These are phyloP conservation scores for Nakazawaea molendinolei DNA, from an alignment of 805 yeast species.

Conservation along the genomic window DNA sequence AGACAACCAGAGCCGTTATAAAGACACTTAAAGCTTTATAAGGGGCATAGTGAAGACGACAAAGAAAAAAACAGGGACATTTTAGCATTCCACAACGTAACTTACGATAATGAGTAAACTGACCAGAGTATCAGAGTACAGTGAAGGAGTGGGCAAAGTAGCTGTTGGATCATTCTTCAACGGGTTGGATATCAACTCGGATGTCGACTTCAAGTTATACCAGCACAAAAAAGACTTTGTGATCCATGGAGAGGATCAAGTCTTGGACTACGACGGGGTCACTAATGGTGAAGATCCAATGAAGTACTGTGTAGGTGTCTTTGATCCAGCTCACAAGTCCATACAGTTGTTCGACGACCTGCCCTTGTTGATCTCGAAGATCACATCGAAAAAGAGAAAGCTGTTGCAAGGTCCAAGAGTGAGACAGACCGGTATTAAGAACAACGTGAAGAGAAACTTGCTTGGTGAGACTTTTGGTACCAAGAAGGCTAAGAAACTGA, in stretches of 20 bases:
- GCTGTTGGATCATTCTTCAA: slow-evolving; percentile 71
- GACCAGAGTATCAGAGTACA: slow-evolving; percentile 26
- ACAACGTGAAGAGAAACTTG: slow-evolving; percentile 64
- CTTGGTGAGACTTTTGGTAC: slow-evolving; percentile 97
- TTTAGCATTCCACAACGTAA: too few species aligned
- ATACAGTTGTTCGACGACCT: slow-evolving; percentile 57
- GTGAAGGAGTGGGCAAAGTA: slow-evolving; percentile 41
- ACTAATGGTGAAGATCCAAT: slow-evolving; percentile 28
- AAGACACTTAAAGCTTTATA: too few species aligned
- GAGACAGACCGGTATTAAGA: slow-evolving; percentile 44
- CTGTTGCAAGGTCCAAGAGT: slow-evolving; percentile 53
- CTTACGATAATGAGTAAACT: too few species aligned
- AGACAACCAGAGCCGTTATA: too few species aligned
- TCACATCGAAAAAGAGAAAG: slow-evolving; percentile 56
- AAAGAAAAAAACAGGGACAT: too few species aligned
- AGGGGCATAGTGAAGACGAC: too few species aligned
- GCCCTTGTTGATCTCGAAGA: slow-evolving; percentile 57
- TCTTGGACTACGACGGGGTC: slow-evolving; percentile 66
- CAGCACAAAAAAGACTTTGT: slow-evolving; percentile 35
- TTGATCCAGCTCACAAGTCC: slow-evolving; percentile 58
- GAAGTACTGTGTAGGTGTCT: slow-evolving; percentile 69
- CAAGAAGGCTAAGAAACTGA: slow-evolving; percentile 89
- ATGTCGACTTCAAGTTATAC: slow-evolving; percentile 58
- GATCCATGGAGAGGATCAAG: slow-evolving; percentile 73
- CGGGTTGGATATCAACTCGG: slow-evolving; percentile 58